Conservation (phyloP, 192 early-diverging fungal genomes). For the Paraglomus occultum region DNA sequence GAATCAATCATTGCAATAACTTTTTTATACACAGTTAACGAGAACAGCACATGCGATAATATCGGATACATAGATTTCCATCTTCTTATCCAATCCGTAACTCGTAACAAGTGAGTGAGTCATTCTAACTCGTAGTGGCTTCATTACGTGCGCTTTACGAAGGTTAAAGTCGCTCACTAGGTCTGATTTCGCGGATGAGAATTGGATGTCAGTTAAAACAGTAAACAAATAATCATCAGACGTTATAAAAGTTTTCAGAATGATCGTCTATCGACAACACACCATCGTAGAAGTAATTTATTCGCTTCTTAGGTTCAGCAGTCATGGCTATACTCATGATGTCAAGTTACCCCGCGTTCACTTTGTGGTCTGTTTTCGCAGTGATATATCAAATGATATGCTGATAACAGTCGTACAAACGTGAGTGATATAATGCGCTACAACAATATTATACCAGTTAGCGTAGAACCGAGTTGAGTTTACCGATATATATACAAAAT, state of each 20-base stretch:
- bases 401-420: no score
- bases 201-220: slow-evolving; percentile 13
- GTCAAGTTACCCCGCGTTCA: not conserved
- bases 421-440: no score
- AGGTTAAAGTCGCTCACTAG: slow-evolving; percentile 70
- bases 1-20: not conserved
- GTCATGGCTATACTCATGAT: slow-evolving; percentile 28
- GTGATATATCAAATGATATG: not conserved
- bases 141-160: slow-evolving; percentile 93
- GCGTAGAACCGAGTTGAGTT: no score
- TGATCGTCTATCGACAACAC: not conserved
- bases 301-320: slow-evolving; percentile 51
- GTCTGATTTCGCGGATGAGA: slow-evolving; percentile 17
- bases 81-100: slow-evolving; percentile 91
- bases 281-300: slow-evolving; percentile 66
- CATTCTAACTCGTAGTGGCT: slow-evolving; percentile 94
- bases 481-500: no score
- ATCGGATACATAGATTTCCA: slow-evolving; percentile 67
- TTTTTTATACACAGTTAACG: not conserved
- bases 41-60: not conserved
- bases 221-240: not conserved
- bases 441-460: no score
- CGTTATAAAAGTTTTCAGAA: not conserved
- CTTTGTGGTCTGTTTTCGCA: slow-evolving; percentile 19
- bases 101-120: slow-evolving; percentile 89